Percentiles rank a stretch among this genome's conserved stretches.
These are phyloP conservation scores for Nemania sp. DNA, from an alignment of 2,329 filamentous ascomycete species.

Conservation along the genomic window DNA sequence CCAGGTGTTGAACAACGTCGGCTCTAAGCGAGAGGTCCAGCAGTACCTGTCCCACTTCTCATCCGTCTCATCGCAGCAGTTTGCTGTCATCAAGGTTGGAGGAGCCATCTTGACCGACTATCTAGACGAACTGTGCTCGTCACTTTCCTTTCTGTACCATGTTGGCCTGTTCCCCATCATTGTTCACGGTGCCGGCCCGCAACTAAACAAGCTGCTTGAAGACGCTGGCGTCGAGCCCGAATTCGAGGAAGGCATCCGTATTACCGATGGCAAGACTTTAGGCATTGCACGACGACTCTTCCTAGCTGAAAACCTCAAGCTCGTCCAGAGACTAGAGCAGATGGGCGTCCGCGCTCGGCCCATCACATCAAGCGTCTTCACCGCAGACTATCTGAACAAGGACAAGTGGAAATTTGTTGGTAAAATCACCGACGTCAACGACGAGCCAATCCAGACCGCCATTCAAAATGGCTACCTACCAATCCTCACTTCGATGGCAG, in stretches of 20 bases:
- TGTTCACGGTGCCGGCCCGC: slow-evolving; percentile 93
- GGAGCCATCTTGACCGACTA: slow-evolving; percentile 96
- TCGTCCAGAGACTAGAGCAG: slow-evolving; percentile 89
- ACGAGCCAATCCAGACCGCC: slow-evolving; percentile 87
- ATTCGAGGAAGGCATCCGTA: slow-evolving; percentile 95
- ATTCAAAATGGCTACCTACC: slow-evolving; percentile 93
- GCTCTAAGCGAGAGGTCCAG: slow-evolving; percentile 94
- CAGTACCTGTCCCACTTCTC: slow-evolving; percentile 98
- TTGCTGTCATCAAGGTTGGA: slow-evolving; percentile 98
- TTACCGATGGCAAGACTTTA: slow-evolving; percentile 95
- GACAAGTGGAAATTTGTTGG: slow-evolving; percentile 96
- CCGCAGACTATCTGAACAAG: slow-evolving; percentile 94
- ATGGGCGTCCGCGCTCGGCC: slow-evolving; percentile 90
- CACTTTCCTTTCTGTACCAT: slow-evolving; percentile 91
- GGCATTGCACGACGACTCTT: slow-evolving; percentile 92
- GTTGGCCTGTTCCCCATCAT: slow-evolving; percentile 95
- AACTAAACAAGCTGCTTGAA: slow-evolving; percentile 92
- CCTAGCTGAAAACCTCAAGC: slow-evolving; percentile 92
- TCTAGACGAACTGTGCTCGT: slow-evolving; percentile 89
- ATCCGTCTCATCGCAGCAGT: slow-evolving; percentile 95
- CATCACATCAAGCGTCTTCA: slow-evolving; percentile 89
- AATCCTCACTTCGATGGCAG: slow-evolving; percentile 95
- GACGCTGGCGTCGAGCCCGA: slow-evolving; percentile 93
- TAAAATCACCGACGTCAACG: slow-evolving; percentile 94
- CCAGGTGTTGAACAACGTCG: slow-evolving; percentile 93